Conservation (phyloP, 371 early-diverging fungal species). For the Rhizopus microsporus region DNA sequence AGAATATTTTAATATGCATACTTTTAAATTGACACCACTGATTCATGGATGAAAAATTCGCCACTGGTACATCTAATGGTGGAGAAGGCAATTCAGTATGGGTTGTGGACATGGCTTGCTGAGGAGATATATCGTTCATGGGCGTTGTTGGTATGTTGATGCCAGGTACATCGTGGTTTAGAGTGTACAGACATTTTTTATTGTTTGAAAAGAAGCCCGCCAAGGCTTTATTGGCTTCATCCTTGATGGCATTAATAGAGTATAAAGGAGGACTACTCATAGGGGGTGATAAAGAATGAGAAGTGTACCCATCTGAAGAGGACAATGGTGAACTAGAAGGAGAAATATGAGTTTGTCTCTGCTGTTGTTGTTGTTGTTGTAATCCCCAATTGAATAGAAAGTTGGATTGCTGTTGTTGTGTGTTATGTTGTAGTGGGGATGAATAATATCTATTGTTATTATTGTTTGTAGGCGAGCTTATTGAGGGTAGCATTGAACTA, state of each 20-base stretch:
- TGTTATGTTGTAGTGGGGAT: conserved; percentile 2
- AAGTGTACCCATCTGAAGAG: conserved; percentile 26
- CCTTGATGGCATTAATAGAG: conserved; percentile 4
- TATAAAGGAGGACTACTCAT: conserved; percentile 16
- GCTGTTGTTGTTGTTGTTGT: conserved; percentile 8
- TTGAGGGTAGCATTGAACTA: not conserved
- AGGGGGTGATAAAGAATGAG: conserved; percentile 21
- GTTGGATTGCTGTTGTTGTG: conserved; percentile 6
- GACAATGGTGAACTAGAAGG: conserved; percentile 22
- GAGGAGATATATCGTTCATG: conserved; percentile 8
- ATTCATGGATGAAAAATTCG: conserved; percentile 18
- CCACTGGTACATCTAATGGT: conserved; percentile 9
- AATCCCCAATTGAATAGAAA: too few relatives aligned
- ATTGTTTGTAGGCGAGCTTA: conserved; percentile 2
- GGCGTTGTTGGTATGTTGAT: conserved; percentile 33
- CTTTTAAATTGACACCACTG: conserved; percentile 24
- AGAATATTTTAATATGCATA: not conserved
- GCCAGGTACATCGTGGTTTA: conserved; percentile 19
- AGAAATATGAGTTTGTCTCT: conserved; percentile 5
- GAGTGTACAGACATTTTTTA: conserved; percentile 5
- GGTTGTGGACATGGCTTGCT: not conserved
- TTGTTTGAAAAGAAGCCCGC: conserved; percentile 15
- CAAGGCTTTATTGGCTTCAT: conserved; percentile 18
- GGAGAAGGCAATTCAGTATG: conserved; percentile 18
- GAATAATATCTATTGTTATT: conserved; percentile 2